Percentiles rank a stretch among this genome's conserved stretches.
These are phyloP conservation scores for Pistacia atlantica DNA, from an alignment of 345 rosid genomes.

Conservation along the genomic window DNA sequence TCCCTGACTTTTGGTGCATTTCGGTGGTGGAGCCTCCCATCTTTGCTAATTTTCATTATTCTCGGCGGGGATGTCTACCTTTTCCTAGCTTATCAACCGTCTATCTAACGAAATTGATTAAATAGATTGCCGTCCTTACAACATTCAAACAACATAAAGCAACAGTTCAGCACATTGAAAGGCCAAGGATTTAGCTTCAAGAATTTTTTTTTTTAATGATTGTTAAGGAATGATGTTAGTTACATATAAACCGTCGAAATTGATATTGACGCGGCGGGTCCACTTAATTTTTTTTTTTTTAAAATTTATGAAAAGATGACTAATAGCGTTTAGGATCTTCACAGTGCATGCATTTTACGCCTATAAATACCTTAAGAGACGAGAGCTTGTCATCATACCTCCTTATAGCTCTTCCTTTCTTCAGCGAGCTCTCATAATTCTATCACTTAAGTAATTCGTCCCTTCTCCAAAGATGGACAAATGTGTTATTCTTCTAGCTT, in stretches of 20 bases:
- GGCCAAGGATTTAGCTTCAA: slow-evolving; percentile 22
- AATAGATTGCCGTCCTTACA: slow-evolving; percentile 17
- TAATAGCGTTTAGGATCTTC: slow-evolving; percentile 15
- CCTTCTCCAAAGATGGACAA: slow-evolving; percentile 24
- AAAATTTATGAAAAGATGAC: slow-evolving; percentile 11
- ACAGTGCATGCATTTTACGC: background rate
- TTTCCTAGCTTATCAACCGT: too few relatives aligned
- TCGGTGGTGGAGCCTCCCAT: background rate
- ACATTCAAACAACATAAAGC: background rate
- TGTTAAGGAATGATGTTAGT: background rate
- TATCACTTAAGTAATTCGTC: slow-evolving; percentile 4
- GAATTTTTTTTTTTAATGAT: too few relatives aligned
- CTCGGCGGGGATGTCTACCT: too few relatives aligned
- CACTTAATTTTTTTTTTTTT: background rate
- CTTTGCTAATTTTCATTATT: background rate
- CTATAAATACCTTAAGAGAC: slow-evolving; percentile 23
- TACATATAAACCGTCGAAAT: slow-evolving; percentile 10
- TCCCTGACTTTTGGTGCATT: slow-evolving; percentile 25
- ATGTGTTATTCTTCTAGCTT: slow-evolving; percentile 23
- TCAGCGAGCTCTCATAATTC: background rate
- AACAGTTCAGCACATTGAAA: slow-evolving; percentile 33
- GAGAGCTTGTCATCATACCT: slow-evolving; percentile 9
- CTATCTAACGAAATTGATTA: background rate
- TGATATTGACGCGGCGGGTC: slow-evolving; percentile 7
- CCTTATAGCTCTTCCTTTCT: slow-evolving; percentile 4